phyloP scores from a whole-genome alignment of 768 basidiomycete species.

The Leccinellum albellum region DNA sequence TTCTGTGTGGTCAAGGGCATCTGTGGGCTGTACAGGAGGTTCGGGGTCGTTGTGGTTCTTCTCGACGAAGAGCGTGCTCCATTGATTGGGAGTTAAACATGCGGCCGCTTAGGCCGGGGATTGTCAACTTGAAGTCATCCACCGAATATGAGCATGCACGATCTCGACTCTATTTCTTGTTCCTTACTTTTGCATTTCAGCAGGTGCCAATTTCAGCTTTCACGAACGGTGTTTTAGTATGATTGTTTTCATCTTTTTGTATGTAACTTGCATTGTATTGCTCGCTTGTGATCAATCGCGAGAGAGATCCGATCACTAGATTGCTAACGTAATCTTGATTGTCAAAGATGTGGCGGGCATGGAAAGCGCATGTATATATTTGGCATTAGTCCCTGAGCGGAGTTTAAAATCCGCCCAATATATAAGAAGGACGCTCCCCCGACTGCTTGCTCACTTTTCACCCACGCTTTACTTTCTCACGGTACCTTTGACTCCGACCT shows the following conservation, averaged over 20 bases:
- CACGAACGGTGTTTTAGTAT: not conserved
- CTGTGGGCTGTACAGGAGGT: slow-evolving; percentile 48
- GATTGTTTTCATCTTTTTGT: slow-evolving; percentile 6
- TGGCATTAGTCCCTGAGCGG: slow-evolving; percentile 26
- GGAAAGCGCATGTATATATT: slow-evolving; percentile 16
- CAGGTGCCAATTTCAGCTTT: not conserved
- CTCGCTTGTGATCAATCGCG: not conserved
- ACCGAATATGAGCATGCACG: not conserved
- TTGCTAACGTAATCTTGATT: slow-evolving; percentile 2
- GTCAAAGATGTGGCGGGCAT: slow-evolving; percentile 3
- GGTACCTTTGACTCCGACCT: slow-evolving; percentile 20
- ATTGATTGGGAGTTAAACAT: slow-evolving; percentile 48
- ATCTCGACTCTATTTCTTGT: not conserved
- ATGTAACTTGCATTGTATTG: slow-evolving; percentile 2
- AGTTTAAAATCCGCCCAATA: slow-evolving; percentile 26
- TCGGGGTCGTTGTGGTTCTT: slow-evolving; percentile 48
- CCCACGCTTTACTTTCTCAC: slow-evolving; percentile 30
- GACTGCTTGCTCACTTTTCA: slow-evolving; percentile 16
- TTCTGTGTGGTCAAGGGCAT: slow-evolving; percentile 81
- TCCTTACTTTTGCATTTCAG: not conserved
- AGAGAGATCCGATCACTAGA: not conserved
- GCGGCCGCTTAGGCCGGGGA: not conserved
- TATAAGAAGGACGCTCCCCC: slow-evolving; percentile 24
- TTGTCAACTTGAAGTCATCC: not conserved
- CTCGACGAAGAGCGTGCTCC: slow-evolving; percentile 90